These are phyloP conservation scores for Gossypium thurberi DNA, from an alignment of 345 rosid species.

Conservation along the genomic window DNA sequence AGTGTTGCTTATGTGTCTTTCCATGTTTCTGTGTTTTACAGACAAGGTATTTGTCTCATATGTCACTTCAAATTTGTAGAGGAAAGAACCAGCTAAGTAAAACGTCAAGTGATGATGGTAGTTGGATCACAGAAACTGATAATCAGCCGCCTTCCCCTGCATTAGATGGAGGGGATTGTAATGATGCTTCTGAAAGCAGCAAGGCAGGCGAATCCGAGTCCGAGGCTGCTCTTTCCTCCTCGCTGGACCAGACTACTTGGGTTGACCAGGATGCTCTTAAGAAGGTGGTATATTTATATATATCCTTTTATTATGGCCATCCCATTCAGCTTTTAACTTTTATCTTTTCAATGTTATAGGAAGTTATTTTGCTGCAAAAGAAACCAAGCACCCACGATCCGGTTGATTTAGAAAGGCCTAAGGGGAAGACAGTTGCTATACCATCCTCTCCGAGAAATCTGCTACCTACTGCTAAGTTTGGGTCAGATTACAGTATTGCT, in stretches of 20 bases:
- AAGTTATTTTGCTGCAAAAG: constrained; percentile 28
- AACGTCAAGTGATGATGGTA: constrained; percentile 31
- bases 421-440: constrained; percentile 48
- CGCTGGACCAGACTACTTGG: constrained; percentile 27
- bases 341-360: constrained; percentile 23
- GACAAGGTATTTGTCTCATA: constrained; percentile 11
- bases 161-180: constrained; percentile 32
- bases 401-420: constrained; percentile 50
- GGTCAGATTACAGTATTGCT: constrained; percentile 38
- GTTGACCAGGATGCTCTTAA: constrained; percentile 33
- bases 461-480: constrained; percentile 30
- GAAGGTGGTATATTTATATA: constrained; percentile 36
- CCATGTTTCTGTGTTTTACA: neutral
- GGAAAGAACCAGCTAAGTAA: constrained; percentile 47
- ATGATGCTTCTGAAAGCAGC: constrained; percentile 36
- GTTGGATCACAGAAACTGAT: constrained; percentile 40
- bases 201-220: constrained; percentile 42
- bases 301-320: neutral
- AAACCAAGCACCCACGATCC: constrained; percentile 25
- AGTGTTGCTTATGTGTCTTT: neutral
- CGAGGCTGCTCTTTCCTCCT: constrained; percentile 29
- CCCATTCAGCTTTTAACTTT: neutral
- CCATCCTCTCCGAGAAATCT: constrained; percentile 45
- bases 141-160: constrained; percentile 39
- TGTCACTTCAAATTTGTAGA: constrained; percentile 26